phyloP scores from a whole-genome alignment of 2,329 filamentous ascomycete species.

The Cladobotryum protrusum region DNA sequence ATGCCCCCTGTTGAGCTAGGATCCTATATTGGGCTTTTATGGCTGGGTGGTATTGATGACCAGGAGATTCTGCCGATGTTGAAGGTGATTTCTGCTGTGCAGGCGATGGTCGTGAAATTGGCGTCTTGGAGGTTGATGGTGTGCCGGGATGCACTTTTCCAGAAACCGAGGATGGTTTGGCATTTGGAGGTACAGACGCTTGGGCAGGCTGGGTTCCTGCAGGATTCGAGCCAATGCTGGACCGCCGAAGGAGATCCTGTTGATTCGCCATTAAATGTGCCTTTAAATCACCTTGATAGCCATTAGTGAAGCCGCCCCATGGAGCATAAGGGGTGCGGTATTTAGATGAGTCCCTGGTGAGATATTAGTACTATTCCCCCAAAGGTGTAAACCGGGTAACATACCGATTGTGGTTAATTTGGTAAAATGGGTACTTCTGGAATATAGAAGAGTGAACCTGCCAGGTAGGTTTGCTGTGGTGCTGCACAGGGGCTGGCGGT shows the following conservation, averaged over 20 bases:
- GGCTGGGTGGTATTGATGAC: slow-evolving; percentile 9
- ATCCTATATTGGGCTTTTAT: slow-evolving; percentile 10
- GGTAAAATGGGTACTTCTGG: slow-evolving; percentile 53
- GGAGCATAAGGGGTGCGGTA: slow-evolving; percentile 56
- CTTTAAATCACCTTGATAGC: slow-evolving; percentile 48
- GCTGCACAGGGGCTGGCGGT: slow-evolving; percentile 2
- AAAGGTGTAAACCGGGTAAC: slow-evolving; percentile 8
- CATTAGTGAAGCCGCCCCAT: slow-evolving; percentile 54
- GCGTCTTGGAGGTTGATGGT: not conserved
- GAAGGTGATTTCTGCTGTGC: slow-evolving; percentile 3
- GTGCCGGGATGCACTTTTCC: not conserved
- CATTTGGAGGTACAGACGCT: not conserved
- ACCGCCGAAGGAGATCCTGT: slow-evolving; percentile 23
- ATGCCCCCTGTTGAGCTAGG: not conserved
- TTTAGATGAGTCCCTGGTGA: slow-evolving; percentile 43
- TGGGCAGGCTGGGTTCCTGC: not conserved
- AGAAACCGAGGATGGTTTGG: not conserved
- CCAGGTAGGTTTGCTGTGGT: slow-evolving; percentile 22
- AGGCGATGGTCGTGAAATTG: not conserved
- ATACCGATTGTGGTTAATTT: slow-evolving; percentile 54
- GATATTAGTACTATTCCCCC: slow-evolving; percentile 12
- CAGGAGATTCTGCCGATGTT: not conserved
- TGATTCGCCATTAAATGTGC: slow-evolving; percentile 37
- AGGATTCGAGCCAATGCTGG: slow-evolving; percentile 12
- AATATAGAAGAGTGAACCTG: slow-evolving; percentile 36